Evolutionary conservation across 352 stramenopile genomes (phyloP), one percentile per base, ranked within the genome.

Genomic region (Phytophthora capsici): DNA sequence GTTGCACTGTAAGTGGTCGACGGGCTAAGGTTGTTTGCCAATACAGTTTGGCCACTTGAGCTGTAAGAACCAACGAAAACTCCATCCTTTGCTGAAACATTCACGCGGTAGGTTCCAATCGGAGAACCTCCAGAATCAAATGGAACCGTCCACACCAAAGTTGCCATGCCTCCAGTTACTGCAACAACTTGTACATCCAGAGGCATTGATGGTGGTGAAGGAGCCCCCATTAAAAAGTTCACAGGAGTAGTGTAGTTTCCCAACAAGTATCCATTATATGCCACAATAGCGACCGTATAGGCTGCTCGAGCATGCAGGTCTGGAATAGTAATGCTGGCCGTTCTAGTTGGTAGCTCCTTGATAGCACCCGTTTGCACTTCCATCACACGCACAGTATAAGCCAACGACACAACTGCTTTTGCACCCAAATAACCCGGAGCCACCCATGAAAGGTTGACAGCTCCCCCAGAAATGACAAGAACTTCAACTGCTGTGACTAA

Each of bases 61-160:
- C 36, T 57, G 16, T 63, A 72, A 1, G 30, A 46, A 1, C 45
- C 34, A 0, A 73, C 10, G 12, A 51, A 20, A 17, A 3, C 16
- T 1, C 46, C 55, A 13, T 53, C 47, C 1, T 2, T 25, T 0
- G 12, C 48, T n/a, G 25, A 57, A 20, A 81, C 47, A n/a, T 57
- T 56, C 1, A 82, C 56, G 8, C 55, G 62, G 41, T 90, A 90
- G 0, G 55, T 40, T 13, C 51, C 13, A 47, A 90, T 70, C 20
- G 23, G n/a, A 2, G 61, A 66, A 0, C 81, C 81, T 14, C 81
- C 81, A 16, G 10, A 62, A 52, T 90, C 79, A 19, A 80, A 63
- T 2, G 81, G 77, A 36, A 65, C 22, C 5, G 41, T 57, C 81
- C 81, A 90, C 1, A 67, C 72, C 17, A 90, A 32, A n/a, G 63